Base-by-base conservation (phyloP, 2,329 filamentous ascomycete genomes). In the Neopestalotiopsis rosae region DNA sequence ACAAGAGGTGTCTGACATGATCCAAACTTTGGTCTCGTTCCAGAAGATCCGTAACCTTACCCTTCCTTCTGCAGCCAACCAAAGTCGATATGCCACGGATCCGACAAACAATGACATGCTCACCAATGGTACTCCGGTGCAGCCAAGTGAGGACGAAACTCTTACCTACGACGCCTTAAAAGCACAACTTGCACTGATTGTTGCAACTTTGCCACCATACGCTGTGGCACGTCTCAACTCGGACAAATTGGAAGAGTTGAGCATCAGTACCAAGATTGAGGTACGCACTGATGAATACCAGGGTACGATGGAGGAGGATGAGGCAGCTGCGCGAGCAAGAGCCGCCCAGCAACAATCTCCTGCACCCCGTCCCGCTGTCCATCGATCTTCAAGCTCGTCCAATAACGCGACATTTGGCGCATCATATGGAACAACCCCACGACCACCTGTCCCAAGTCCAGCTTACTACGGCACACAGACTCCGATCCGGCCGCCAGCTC, bases 161-260 rank as follows among this genome's bases (percentile, higher is more conserved):
- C 78, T 82, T 14, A 88, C 87, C 0, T 97, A 97, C 77, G 87
- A 94, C 71, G 87, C 91, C 32, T 85, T 97, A 66, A 94, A 92
- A 77, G 88, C 90, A 4, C 93, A 95, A 76, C 83, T 97, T 24
- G 84, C 89, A 0, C 83, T 94, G 38, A 89, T 97, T 71, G 88
- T 97, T 70, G 87, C 91, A 72, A 89, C 88, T 52, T 82, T 97
- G 12, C 94, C 94, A 1, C 94, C 94, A 1, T 96, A 94, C 76
- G 93, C 92, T 1, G 92, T 97, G 30, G 91, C 94, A 5, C 95
- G 96, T 75, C 84, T 97, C 70, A 91, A 97, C 74, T 94, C 94
- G 10, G 92, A 97, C 77, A 92, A 94, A 78, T 82, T 97, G n/a
- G 91, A 91, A 38, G 92, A 94, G 69, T 84, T 97, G 62, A 91